These are phyloP conservation scores for Globisporangium spiculum DNA, from an alignment of 352 stramenopile species.

Conservation along the genomic window DNA sequence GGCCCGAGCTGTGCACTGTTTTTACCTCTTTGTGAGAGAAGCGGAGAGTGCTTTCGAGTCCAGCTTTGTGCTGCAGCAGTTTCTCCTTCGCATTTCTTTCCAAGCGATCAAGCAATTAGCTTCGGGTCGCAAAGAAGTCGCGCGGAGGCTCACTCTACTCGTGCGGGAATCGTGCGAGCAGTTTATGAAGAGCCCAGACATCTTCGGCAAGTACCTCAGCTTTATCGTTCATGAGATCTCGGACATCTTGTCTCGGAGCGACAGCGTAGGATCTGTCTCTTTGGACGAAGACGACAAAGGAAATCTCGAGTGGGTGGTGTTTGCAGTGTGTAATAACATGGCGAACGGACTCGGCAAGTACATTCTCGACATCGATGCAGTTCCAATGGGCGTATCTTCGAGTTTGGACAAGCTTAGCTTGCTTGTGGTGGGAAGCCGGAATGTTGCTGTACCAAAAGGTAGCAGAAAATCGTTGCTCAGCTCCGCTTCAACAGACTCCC, in stretches of 20 bases:
- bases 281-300: conserved; percentile 58
- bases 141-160: conserved; percentile 41
- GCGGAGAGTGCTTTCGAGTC: conserved; percentile 34
- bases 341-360: conserved; percentile 68
- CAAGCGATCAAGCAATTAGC: conserved; percentile 53
- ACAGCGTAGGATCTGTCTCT: conserved; percentile 1
- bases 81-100: conserved; percentile 75
- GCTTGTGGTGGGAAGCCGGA: conserved; percentile 38
- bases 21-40: conserved; percentile 58
- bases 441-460: conserved; percentile 15
- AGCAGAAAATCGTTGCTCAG: neutral
- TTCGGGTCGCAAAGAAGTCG: conserved; percentile 27
- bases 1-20: conserved; percentile 58
- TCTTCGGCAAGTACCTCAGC: conserved; percentile 79
- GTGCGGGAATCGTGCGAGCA: conserved; percentile 60
- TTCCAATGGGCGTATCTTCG: conserved; percentile 49
- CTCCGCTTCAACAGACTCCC: neutral
- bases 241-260: conserved; percentile 37
- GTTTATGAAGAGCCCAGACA: conserved; percentile 58
- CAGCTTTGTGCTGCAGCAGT: conserved; percentile 48
- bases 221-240: conserved; percentile 78
- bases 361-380: conserved; percentile 58
- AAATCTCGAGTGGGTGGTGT: conserved; percentile 76
- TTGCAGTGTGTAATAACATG: conserved; percentile 75
- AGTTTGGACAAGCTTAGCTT: conserved; percentile 75